phyloP scores from a whole-genome alignment of 1,139 yeast species.

The Meyerozyma smithsonii region DNA sequence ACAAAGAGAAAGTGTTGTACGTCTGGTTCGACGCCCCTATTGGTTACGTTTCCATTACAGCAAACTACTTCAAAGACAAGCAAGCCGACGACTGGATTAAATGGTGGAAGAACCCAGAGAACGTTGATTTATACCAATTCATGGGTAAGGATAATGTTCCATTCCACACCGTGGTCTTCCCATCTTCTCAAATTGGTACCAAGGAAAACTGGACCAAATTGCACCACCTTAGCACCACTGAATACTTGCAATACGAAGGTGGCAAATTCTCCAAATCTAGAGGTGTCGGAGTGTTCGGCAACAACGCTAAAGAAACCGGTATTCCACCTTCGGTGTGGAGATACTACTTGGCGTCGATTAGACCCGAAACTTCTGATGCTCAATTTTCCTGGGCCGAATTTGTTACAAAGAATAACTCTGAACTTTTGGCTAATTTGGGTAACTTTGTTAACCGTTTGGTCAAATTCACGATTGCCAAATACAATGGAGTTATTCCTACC shows the following conservation, averaged over 20 bases:
- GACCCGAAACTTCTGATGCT: conserved; percentile 95
- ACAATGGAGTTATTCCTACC: conserved; percentile 81
- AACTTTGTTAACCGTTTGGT: conserved; percentile 92
- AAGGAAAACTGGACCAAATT: conserved; percentile 84
- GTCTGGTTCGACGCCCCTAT: conserved; percentile 99
- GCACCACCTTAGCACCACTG: conserved; percentile 90
- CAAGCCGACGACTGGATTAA: conserved; percentile 55
- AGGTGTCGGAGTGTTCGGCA: conserved; percentile 96
- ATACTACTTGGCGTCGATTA: conserved; percentile 83
- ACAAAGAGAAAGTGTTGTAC: conserved; percentile 82
- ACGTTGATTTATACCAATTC: conserved; percentile 84
- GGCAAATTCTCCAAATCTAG: conserved; percentile 97
- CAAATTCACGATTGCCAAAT: conserved; percentile 86
- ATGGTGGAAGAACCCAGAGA: conserved; percentile 91
- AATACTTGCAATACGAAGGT: conserved; percentile 93
- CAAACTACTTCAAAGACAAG: conserved; percentile 67
- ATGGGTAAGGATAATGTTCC: conserved; percentile 99
- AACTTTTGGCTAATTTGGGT: conserved; percentile 91
- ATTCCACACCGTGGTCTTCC: conserved; percentile 97
- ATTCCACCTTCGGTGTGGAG: conserved; percentile 94
- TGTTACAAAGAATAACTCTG: conserved; percentile 88
- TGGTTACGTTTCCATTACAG: conserved; percentile 94
- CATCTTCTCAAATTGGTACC: conserved; percentile 87
- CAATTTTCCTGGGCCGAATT: conserved; percentile 97
- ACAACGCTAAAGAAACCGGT: conserved; percentile 93